Evolutionary conservation across 768 basidiomycete species (phyloP).

Genomic region (Russula ochroleuca): DNA sequence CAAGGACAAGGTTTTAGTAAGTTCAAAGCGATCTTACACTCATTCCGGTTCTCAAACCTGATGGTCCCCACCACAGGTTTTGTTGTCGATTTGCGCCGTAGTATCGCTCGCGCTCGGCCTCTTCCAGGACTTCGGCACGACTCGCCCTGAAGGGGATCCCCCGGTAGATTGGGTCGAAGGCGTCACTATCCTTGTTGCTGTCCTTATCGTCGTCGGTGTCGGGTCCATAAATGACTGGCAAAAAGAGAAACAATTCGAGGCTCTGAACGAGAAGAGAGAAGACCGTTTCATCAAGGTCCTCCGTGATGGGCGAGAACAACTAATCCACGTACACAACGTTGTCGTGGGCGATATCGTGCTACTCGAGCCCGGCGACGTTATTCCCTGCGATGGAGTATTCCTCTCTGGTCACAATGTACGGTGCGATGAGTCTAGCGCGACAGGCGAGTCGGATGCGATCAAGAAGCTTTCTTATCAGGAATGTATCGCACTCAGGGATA

Average conservation of each 20-base stretch:
- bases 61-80: slow-evolving; percentile 54
- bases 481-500: slow-evolving; percentile 50
- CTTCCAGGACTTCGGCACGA: slow-evolving; percentile 86
- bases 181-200: slow-evolving; percentile 74
- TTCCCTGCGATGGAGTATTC: slow-evolving; percentile 96
- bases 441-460: slow-evolving; percentile 95
- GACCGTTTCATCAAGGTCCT: slow-evolving; percentile 81
- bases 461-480: slow-evolving; percentile 79
- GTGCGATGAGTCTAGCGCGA: slow-evolving; percentile 95
- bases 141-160: slow-evolving; percentile 54
- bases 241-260: slow-evolving; percentile 93
- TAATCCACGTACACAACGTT: slow-evolving; percentile 57
- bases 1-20: slow-evolving; percentile 59
- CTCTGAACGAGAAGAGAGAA: slow-evolving; percentile 91
- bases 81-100: slow-evolving; percentile 88
- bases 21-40: slow-evolving; percentile 28
- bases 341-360: slow-evolving; percentile 91
- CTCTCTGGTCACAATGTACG: slow-evolving; percentile 87
- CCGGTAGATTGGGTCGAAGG: slow-evolving; percentile 98
- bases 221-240: slow-evolving; percentile 98
- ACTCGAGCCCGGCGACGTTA: slow-evolving; percentile 90
- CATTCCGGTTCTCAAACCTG: slow-evolving; percentile 26
- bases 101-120: slow-evolving; percentile 91
- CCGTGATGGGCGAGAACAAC: slow-evolving; percentile 31
- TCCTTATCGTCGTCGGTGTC: slow-evolving; percentile 76